Evolutionary conservation across 495 filamentous ascomycete genomes (phyloP).

Genomic region (Penicillium taxi): DNA sequence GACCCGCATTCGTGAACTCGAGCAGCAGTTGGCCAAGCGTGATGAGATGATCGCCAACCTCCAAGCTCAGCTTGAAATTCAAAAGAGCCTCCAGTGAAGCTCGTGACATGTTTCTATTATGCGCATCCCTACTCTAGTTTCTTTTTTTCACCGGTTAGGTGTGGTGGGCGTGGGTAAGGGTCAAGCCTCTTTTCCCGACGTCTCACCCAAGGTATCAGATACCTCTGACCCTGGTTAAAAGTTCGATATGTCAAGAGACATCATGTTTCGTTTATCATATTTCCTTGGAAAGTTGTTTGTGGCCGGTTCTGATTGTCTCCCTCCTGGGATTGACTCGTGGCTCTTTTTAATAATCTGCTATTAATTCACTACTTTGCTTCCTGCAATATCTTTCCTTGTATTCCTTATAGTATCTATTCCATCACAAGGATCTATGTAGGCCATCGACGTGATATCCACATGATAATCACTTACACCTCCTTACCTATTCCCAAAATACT

Average conservation of each 20-base stretch:
- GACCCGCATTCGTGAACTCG: conserved; percentile 40
- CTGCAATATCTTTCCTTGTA: too few species aligned
- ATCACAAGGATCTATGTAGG: too few species aligned
- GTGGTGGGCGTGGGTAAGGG: conserved; percentile 28
- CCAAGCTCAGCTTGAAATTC: conserved; percentile 21
- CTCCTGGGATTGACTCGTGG: conserved; percentile 49
- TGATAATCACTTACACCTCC: too few species aligned
- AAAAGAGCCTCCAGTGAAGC: conserved; percentile 16
- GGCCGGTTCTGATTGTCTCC: conserved; percentile 53
- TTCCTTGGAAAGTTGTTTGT: conserved; percentile 10
- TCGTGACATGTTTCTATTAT: conserved; percentile 7
- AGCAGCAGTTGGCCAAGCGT: conserved; percentile 43
- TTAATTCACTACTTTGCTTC: too few species aligned
- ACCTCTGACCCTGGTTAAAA: conserved; percentile 11
- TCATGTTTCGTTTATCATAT: conserved; percentile 13
- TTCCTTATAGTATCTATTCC: too few species aligned
- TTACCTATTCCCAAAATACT: too few species aligned
- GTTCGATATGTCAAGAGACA: conserved; percentile 17
- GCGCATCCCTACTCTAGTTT: conserved; percentile 4
- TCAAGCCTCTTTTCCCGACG: conserved; percentile 23
- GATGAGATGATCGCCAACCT: conserved; percentile 54
- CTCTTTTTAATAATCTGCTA: too few species aligned
- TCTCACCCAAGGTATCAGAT: conserved; percentile 23
- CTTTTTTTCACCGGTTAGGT: conserved; percentile 13
- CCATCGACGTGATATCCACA: too few species aligned